Conservation (phyloP, 2,329 filamentous ascomycete genomes). For the Albophoma yamanashiensis region DNA sequence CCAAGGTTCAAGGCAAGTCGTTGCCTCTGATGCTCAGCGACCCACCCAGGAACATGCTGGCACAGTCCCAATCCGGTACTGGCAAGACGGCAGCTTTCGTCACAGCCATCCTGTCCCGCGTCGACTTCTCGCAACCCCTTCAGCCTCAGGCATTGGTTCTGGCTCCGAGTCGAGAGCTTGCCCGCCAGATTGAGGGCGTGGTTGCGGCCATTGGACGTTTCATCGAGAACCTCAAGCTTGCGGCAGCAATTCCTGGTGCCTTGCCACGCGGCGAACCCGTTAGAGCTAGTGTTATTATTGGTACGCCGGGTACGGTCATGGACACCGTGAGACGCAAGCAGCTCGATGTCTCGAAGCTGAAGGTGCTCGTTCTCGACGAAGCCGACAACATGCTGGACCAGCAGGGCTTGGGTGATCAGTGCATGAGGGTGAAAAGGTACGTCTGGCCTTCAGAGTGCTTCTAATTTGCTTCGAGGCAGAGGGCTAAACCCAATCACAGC, state of each 20-base stretch:
- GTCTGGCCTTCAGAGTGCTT: background rate
- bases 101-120: slow-evolving; percentile 77
- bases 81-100: slow-evolving; percentile 97
- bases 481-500: slow-evolving; percentile 32
- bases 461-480: background rate
- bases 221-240: slow-evolving; percentile 62
- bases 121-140: slow-evolving; percentile 60
- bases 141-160: slow-evolving; percentile 80
- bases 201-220: slow-evolving; percentile 77
- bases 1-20: slow-evolving; percentile 94
- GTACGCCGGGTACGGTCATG: slow-evolving; percentile 86
- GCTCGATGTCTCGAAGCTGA: slow-evolving; percentile 62
- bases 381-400: slow-evolving; percentile 98
- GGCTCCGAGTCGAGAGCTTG: slow-evolving; percentile 87
- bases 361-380: slow-evolving; percentile 85
- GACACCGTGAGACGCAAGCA: slow-evolving; percentile 72
- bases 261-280: slow-evolving; percentile 59
- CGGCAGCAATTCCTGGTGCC: slow-evolving; percentile 73
- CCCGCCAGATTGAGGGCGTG: slow-evolving; percentile 85
- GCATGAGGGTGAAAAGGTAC: slow-evolving; percentile 76
- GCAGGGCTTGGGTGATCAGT: slow-evolving; percentile 91
- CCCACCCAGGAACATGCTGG: slow-evolving; percentile 90
- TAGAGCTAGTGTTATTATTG: slow-evolving; percentile 72
- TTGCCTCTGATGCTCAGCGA: slow-evolving; percentile 78
- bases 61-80: slow-evolving; percentile 97